Evolutionary conservation across 2,329 filamentous ascomycete genomes (phyloP), one percentile per base, ranked within the genome.

Genomic region (Aspergillus eucalypticola): DNA sequence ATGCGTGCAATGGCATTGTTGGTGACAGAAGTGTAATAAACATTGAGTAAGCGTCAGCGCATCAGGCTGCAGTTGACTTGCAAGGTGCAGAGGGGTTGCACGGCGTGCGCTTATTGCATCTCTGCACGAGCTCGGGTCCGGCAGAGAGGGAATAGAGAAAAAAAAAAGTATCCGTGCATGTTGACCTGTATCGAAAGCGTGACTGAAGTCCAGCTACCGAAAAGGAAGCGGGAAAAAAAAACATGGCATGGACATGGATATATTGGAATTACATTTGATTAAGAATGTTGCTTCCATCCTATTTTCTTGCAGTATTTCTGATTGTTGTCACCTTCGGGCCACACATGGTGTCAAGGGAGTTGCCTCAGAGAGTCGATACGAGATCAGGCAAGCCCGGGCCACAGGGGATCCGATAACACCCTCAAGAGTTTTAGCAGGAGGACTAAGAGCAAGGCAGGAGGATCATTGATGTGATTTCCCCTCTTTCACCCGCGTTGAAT

Each of bases 101-200:
- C 65, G 62, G 56, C 60, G 57, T 64, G 39, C 23, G 27, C 54
- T 58, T 32, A 59, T 55, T 56, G 56, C 54, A 53, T 39, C 53
- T 44, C 32, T 52, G 49, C 56, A 59, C 50, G 54, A 29, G 56
- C 58, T 25, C 50, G 57, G 51, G 54, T 52, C 46, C 51, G 46
- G 46, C 60, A 57, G 23, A 17, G 52, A 35, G 10, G 32, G 32
- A 13, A 27, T 27, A 27, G 25, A 27, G 8, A 8, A 25, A 11
- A 32, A 35, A 35, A 13, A 35, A 57, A 42, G 54, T 13, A 41
- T 53, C 53, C 38, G 48, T 51, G 50, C 46, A 50, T 50, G 29
- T 29, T 50, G 46, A 17, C 46, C 25, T 29, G 46, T 50, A 27
- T 50, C n/a, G 46, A 32, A 50, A 27, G 15, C 25, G 25, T 27